Evolutionary conservation across 768 basidiomycete genomes (phyloP).

Genomic region (Tulasnella sp.): DNA sequence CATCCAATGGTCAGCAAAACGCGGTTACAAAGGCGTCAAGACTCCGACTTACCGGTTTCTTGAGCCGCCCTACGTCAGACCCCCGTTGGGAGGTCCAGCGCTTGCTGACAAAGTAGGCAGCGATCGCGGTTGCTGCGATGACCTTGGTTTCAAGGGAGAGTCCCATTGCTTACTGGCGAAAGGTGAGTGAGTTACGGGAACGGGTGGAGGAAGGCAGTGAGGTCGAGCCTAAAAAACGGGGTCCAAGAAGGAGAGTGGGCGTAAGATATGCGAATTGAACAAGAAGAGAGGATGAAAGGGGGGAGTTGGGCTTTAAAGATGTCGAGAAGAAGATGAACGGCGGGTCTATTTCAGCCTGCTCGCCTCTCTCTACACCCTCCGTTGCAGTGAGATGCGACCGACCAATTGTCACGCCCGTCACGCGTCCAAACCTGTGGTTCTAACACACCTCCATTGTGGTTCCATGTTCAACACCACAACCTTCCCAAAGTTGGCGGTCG

Average conservation of each 20-base stretch:
- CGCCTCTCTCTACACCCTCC: background rate
- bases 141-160: conserved; percentile 11
- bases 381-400: background rate
- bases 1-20: background rate
- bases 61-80: background rate
- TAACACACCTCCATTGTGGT: too few species aligned
- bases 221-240: background rate
- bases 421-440: background rate
- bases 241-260: background rate
- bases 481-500: background rate
- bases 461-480: too few species aligned
- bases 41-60: conserved; percentile 8
- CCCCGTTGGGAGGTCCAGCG: background rate
- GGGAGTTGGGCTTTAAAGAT: background rate
- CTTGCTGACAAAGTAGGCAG: background rate
- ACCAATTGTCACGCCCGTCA: background rate
- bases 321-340: background rate
- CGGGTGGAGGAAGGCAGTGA: background rate
- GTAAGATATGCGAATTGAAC: conserved; percentile 8
- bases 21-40: background rate
- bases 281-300: background rate
- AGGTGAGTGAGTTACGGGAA: background rate
- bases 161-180: background rate
- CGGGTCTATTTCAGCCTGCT: background rate
- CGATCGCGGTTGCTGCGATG: background rate